phyloP scores from a whole-genome alignment of 2,329 filamentous ascomycete species.

The Neofusicoccum sp. region DNA sequence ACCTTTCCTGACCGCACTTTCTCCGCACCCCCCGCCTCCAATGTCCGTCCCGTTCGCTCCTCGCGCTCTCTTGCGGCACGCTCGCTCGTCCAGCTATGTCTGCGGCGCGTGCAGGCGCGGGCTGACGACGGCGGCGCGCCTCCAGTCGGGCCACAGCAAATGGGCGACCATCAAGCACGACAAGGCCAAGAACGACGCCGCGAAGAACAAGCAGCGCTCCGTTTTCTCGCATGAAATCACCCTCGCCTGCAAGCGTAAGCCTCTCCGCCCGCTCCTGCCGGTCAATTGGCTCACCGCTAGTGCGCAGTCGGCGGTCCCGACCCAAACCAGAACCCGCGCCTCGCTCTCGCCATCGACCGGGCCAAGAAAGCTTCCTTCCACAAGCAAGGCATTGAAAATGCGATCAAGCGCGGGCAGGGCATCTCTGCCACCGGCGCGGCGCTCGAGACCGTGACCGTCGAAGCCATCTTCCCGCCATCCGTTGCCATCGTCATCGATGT shows the following conservation, averaged over 20 bases:
- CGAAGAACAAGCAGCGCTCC: conserved; percentile 70
- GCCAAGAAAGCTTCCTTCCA: conserved; percentile 87
- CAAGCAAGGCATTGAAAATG: conserved; percentile 78
- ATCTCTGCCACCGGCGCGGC: conserved; percentile 69
- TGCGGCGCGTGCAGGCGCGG: conserved; percentile 27
- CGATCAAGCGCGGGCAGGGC: conserved; percentile 86
- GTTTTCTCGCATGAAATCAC: conserved; percentile 70
- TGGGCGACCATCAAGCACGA: conserved; percentile 97
- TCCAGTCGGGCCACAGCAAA: conserved; percentile 73
- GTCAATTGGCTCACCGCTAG: background rate
- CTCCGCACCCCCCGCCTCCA: background rate
- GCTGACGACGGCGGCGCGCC: conserved; percentile 35
- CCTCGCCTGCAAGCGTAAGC: conserved; percentile 69
- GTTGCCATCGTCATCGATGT: conserved; percentile 78
- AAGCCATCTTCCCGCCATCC: conserved; percentile 73
- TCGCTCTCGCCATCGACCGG: conserved; percentile 68
- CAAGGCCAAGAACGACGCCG: conserved; percentile 80
- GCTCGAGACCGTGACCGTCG: conserved; percentile 75
- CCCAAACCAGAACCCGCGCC: conserved; percentile 68
- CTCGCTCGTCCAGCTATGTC: background rate
- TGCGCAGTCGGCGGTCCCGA: conserved; percentile 70
- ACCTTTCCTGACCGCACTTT: background rate
- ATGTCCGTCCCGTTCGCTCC: conserved; percentile 1
- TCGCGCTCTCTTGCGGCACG: background rate
- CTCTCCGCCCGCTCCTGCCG: background rate